A percentile compares a stretch with the other conserved stretches of the same genome.
These are phyloP conservation scores for Cytospora chrysosperma DNA, from an alignment of 2,329 filamentous ascomycete species.

Conservation along the genomic window DNA sequence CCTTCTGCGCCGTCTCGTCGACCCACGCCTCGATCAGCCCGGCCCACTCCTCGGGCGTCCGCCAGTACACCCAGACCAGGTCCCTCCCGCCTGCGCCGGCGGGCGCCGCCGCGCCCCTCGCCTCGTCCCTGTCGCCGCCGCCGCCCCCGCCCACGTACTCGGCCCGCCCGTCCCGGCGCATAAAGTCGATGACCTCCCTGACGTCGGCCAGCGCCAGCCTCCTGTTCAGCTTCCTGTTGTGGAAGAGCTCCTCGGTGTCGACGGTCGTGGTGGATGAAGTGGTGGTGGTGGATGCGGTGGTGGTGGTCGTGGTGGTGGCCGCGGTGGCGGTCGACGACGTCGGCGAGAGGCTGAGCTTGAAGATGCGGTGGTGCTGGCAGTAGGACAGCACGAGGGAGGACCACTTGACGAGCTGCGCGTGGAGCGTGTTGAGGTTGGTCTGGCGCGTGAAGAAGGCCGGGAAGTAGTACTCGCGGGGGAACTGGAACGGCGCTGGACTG, in stretches of 20 bases:
- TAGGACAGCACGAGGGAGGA: constrained; percentile 80
- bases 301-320: constrained; percentile 37
- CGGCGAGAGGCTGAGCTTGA: constrained; percentile 63
- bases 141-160: constrained; percentile 63
- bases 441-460: constrained; percentile 85
- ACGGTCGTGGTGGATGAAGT: constrained; percentile 43
- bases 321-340: constrained; percentile 44
- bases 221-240: constrained; percentile 54
- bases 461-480: constrained; percentile 69
- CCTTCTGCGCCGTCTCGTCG: constrained; percentile 85
- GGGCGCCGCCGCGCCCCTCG: no score
- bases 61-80: constrained; percentile 78
- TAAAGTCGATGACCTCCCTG: constrained; percentile 57
- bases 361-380: constrained; percentile 75
- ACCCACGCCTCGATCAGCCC: constrained; percentile 74
- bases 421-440: constrained; percentile 69
- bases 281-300: constrained; percentile 53
- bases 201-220: constrained; percentile 51
- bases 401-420: constrained; percentile 82
- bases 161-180: constrained; percentile 58
- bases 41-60: constrained; percentile 88
- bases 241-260: constrained; percentile 51
- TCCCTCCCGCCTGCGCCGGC: no score
- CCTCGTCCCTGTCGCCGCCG: no score
- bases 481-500: constrained; percentile 43